Base-by-base conservation (phyloP, 805 yeast species). In the Barnettozyma pratensis region DNA sequence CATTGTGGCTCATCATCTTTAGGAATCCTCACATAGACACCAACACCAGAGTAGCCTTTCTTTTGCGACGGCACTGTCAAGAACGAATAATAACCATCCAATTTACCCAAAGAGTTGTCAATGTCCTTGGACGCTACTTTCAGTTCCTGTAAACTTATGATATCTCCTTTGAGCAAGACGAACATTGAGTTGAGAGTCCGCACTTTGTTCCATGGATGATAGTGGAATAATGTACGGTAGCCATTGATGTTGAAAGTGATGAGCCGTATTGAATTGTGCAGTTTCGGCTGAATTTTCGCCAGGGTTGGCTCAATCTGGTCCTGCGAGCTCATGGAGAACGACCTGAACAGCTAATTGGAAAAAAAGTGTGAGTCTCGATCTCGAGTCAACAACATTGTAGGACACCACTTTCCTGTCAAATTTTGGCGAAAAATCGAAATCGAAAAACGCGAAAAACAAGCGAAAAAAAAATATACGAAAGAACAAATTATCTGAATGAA, bases 11-110 rank as follows among this genome's bases (percentile, higher is more conserved):
- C 86, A 9, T 63, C 65, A 0, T 65, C 67, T 1, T 60, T 56
- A 1, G 84, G 80, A 3, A 70, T 65, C 42, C 90, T 68, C 2
- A 87, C 74, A 66, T 87, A 92, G 3, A 92, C 77, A 0, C 91
- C 96, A 1, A 92, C 97, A 0, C 99, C 99, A 48, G 92, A 79
- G 63, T 94, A 94, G 0, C 98, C 98, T 59, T 81, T 86, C 61
- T 81, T 86, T 3, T 61, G 49, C 9, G 62, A 63, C 0, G 97
- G 96, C 10, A 89, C 68, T 0, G 92, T 73, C 34, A 89, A 77
- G 57, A 81, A 92, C 2, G 86, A 73, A 27, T 74, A 68, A 60
- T 75, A 92, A 1, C 81, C 80, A 1, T 73, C 71, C 0, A 85
- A 66, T 37, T 75, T 67, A 2, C 80, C 81, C 66, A 80, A 69